These are phyloP conservation scores for Populus deltoides DNA, from an alignment of 345 rosid species.

Conservation along the genomic window DNA sequence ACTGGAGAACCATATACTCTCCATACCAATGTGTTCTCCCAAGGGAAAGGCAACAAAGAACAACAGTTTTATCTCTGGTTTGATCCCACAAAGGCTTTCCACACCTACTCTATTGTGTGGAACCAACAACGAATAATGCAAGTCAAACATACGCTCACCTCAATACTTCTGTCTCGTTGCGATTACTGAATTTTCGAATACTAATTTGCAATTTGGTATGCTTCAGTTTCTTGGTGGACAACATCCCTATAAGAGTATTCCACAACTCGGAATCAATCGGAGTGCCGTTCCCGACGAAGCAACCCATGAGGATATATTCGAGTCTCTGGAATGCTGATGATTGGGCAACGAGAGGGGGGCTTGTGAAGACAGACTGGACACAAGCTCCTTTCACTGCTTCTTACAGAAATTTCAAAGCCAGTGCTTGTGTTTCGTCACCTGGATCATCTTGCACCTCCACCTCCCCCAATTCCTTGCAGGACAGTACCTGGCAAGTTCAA, in stretches of 20 bases:
- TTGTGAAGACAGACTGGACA: slow-evolving; percentile 16
- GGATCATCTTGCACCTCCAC: background rate
- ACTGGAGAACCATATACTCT: slow-evolving; percentile 15
- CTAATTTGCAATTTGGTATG: background rate
- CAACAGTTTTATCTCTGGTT: slow-evolving; percentile 17
- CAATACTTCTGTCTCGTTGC: background rate
- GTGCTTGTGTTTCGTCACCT: background rate
- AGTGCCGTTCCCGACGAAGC: slow-evolving; percentile 8
- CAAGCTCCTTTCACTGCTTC: slow-evolving; percentile 9
- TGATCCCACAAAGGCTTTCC: slow-evolving; percentile 11
- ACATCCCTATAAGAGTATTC: slow-evolving; percentile 13
- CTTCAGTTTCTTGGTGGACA: slow-evolving; percentile 11
- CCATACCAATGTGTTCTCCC: slow-evolving; percentile 10
- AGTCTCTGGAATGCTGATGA: slow-evolving; percentile 15
- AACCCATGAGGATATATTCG: slow-evolving; percentile 12
- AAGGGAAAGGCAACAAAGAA: slow-evolving; percentile 7
- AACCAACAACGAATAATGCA: slow-evolving; percentile 7
- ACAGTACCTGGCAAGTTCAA: slow-evolving; percentile 2
- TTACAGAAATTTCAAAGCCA: slow-evolving; percentile 5
- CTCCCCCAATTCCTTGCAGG: background rate
- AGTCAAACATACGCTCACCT: background rate
- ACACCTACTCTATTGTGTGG: slow-evolving; percentile 11
- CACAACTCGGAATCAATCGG: slow-evolving; percentile 8
- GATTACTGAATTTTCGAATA: too few species aligned
- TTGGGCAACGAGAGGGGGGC: slow-evolving; percentile 14